These are phyloP conservation scores for Chlorella sp. DNA, from an alignment of 139 green algal genomes.

Conservation along the genomic window DNA sequence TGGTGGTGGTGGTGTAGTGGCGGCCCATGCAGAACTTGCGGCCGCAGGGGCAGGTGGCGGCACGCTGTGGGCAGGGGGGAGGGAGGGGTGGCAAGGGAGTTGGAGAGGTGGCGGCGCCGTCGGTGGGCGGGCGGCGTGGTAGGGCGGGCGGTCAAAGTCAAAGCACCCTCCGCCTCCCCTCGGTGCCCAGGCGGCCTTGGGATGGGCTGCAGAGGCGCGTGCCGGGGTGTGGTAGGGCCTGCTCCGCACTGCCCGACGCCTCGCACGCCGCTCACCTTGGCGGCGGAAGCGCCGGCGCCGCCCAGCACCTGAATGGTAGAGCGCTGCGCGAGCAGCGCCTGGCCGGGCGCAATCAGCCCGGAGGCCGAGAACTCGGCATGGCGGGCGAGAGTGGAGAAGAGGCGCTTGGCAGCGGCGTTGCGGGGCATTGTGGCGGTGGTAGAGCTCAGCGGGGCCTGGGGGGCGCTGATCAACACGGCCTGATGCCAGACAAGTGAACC, in stretches of 20 bases:
- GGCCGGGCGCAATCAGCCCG: not conserved
- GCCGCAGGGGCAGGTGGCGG: slow-evolving; percentile 1
- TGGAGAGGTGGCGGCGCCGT: not conserved
- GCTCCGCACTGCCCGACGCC: no score
- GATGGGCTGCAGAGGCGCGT: no score
- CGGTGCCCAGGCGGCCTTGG: not conserved
- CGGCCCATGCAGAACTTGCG: not conserved
- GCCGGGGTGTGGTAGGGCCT: no score
- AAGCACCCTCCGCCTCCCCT: not conserved
- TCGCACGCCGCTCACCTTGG: not conserved
- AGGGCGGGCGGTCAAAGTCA: not conserved
- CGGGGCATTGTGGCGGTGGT: not conserved
- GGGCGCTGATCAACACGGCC: no score
- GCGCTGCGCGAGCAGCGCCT: not conserved
- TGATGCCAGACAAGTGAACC: no score
- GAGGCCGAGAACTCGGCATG: not conserved
- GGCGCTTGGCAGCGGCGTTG: not conserved
- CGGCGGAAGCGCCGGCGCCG: not conserved
- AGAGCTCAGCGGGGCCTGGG: no score
- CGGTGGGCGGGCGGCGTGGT: not conserved
- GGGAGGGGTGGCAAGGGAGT: not conserved
- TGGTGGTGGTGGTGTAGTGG: slow-evolving; percentile 12
- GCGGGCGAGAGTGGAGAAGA: slow-evolving; percentile 17
- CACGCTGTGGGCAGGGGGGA: not conserved
- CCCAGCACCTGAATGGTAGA: not conserved